phyloP scores from a whole-genome alignment of 768 basidiomycete genomes.

The Botryobasidium botryosum region DNA sequence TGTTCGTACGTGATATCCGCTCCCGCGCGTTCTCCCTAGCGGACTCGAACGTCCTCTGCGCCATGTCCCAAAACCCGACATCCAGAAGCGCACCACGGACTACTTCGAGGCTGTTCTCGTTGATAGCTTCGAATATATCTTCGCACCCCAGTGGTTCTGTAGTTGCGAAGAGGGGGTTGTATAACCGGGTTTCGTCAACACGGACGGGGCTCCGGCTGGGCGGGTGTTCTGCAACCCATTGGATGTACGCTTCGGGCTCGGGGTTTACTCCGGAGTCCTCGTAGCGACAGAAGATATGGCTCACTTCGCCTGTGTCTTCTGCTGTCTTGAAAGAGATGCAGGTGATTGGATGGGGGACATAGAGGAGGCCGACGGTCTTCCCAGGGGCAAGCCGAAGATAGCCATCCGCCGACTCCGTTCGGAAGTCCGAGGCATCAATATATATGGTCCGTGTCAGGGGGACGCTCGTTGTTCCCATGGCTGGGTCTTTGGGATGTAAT shows the following conservation, averaged over 20 bases:
- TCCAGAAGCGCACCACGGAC: constrained; percentile 73
- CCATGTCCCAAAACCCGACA: constrained; percentile 73
- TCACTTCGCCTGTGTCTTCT: constrained; percentile 48
- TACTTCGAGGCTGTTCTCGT: constrained; percentile 63
- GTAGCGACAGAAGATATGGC: constrained; percentile 60
- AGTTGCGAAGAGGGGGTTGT: constrained; percentile 86
- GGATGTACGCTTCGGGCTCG: constrained; percentile 89
- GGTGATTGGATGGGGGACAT: constrained; percentile 81
- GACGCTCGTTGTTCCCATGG: constrained; percentile 61
- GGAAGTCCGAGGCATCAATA: constrained; percentile 89
- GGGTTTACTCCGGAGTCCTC: constrained; percentile 40
- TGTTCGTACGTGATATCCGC: constrained; percentile 44
- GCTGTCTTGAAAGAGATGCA: constrained; percentile 80
- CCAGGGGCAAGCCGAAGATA: constrained; percentile 97
- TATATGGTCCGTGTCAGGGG: constrained; percentile 81
- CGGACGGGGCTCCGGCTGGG: constrained; percentile 64
- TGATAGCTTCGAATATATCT: constrained; percentile 75
- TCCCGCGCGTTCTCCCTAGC: constrained; percentile 39
- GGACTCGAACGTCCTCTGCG: constrained; percentile 43
- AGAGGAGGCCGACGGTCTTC: constrained; percentile 92
- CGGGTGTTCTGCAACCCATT: constrained; percentile 86
- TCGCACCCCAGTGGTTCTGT: constrained; percentile 63
- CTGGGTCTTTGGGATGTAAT: constrained; percentile 83
- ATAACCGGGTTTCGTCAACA: constrained; percentile 81
- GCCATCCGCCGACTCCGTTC: constrained; percentile 76